Conservation (phyloP, 257 asterid genomes). For the Penstemon eatonii region DNA sequence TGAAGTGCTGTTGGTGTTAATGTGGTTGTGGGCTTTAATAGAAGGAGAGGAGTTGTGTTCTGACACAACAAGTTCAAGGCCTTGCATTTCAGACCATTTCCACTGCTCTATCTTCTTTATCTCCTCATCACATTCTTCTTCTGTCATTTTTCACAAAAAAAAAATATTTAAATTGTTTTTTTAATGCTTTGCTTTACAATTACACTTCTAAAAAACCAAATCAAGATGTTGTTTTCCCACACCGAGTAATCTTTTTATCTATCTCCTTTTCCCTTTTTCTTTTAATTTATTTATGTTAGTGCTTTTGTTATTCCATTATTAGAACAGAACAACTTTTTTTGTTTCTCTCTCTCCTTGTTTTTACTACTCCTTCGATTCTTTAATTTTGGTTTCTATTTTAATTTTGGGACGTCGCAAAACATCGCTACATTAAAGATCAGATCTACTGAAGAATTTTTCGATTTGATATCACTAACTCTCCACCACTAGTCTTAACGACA, state of each 20-base stretch:
- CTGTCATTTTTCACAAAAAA: slow-evolving; percentile 39
- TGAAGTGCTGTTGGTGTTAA: slow-evolving; percentile 23
- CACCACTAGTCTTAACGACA: too few species aligned
- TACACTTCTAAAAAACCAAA: slow-evolving; percentile 20
- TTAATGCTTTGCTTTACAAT: slow-evolving; percentile 33
- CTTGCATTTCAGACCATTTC: slow-evolving; percentile 85
- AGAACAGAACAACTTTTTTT: too few species aligned
- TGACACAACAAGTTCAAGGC: slow-evolving; percentile 69
- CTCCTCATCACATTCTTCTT: slow-evolving; percentile 49
- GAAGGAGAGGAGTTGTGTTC: slow-evolving; percentile 34
- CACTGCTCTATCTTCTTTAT: slow-evolving; percentile 72
- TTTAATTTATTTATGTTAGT: neutral
- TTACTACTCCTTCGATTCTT: neutral
- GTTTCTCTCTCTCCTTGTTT: slow-evolving; percentile 5
- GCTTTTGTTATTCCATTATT: too few species aligned
- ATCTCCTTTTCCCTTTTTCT: slow-evolving; percentile 22
- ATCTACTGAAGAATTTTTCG: too few species aligned
- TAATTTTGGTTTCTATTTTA: too few species aligned
- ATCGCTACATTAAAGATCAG: too few species aligned
- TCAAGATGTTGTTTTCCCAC: slow-evolving; percentile 25
- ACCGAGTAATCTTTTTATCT: neutral
- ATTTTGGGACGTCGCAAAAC: too few species aligned
- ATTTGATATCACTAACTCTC: too few species aligned
- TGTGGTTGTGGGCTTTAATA: slow-evolving; percentile 41
- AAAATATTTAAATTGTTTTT: too few species aligned